phyloP scores from a whole-genome alignment of 2,329 filamentous ascomycete species.

The Torrubiella hemipterigena region DNA sequence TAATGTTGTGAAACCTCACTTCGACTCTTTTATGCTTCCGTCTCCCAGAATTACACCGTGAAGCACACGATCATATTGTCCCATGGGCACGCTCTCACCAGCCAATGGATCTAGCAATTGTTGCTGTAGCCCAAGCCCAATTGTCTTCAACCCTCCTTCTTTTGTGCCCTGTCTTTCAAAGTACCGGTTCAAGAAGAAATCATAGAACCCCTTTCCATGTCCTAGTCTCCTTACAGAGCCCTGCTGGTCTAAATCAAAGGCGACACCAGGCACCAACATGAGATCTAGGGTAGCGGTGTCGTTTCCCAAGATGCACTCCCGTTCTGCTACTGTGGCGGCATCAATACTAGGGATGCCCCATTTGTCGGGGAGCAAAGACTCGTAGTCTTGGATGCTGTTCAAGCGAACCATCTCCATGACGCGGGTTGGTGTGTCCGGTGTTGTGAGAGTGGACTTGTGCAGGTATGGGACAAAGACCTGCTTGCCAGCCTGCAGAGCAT shows the following conservation, averaged over 20 bases:
- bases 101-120: conserved; percentile 56
- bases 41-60: conserved; percentile 66
- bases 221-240: conserved; percentile 63
- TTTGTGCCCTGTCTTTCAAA: conserved; percentile 21
- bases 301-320: conserved; percentile 64
- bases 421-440: conserved; percentile 40
- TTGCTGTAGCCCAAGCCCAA: conserved; percentile 75
- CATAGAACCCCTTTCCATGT: conserved; percentile 95
- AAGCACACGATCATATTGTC: conserved; percentile 64
- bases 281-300: conserved; percentile 57
- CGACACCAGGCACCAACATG: conserved; percentile 84
- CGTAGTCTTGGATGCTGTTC: conserved; percentile 61
- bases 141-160: conserved; percentile 35
- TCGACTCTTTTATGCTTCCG: conserved; percentile 41
- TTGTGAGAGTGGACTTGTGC: conserved; percentile 43
- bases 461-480: conserved; percentile 87
- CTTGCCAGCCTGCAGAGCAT: conserved; percentile 69
- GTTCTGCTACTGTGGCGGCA: conserved; percentile 47
- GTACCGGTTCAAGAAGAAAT: conserved; percentile 78
- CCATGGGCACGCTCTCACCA: conserved; percentile 58
- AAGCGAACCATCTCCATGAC: conserved; percentile 95
- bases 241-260: conserved; percentile 58
- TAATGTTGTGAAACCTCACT: no score
- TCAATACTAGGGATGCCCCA: conserved; percentile 93
- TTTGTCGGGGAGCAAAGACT: conserved; percentile 61